Conservation (phyloP, 2,329 filamentous ascomycete species). For the Pseudophaeomoniella oleicola region DNA sequence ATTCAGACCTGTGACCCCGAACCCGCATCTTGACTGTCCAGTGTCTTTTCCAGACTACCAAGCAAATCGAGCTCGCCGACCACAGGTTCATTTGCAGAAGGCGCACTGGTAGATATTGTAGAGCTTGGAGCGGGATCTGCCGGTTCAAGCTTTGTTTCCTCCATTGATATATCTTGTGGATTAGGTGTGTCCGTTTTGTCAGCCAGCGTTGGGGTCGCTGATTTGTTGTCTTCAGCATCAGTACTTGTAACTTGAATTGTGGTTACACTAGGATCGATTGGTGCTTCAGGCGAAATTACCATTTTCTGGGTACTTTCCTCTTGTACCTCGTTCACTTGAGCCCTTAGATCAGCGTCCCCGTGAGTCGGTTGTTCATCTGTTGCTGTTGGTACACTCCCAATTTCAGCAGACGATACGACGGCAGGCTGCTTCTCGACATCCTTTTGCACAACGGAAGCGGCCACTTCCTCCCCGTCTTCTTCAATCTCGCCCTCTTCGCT, state of each 20-base stretch:
- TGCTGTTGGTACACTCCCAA: neutral
- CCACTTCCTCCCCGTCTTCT: conserved; percentile 26
- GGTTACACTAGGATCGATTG: neutral
- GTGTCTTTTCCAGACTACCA: conserved; percentile 31
- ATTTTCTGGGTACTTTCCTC: conserved; percentile 1
- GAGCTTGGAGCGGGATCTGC: neutral
- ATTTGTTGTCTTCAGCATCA: conserved; percentile 1
- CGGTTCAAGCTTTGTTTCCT: neutral
- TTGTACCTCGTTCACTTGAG: conserved; percentile 5
- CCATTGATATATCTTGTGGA: conserved; percentile 4
- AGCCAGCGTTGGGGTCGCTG: conserved; percentile 4
- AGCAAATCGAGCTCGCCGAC: conserved; percentile 30
- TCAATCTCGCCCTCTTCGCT: conserved; percentile 37
- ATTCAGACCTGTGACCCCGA: no score
- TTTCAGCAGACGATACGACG: conserved; percentile 4
- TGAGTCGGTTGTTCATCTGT: neutral
- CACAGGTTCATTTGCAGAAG: conserved; percentile 12
- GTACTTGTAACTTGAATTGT: no score
- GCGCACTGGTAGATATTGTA: conserved; percentile 1
- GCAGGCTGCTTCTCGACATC: conserved; percentile 1
- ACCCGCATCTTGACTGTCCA: conserved; percentile 9
- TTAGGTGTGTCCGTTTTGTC: conserved; percentile 3
- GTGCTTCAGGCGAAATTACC: no score
- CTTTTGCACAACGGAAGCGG: conserved; percentile 10
- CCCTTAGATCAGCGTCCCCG: conserved; percentile 7